Evolutionary conservation across 2,329 filamentous ascomycete species (phyloP), one percentile per base, ranked within the genome.

Genomic region (Colletotrichum camelliae): DNA sequence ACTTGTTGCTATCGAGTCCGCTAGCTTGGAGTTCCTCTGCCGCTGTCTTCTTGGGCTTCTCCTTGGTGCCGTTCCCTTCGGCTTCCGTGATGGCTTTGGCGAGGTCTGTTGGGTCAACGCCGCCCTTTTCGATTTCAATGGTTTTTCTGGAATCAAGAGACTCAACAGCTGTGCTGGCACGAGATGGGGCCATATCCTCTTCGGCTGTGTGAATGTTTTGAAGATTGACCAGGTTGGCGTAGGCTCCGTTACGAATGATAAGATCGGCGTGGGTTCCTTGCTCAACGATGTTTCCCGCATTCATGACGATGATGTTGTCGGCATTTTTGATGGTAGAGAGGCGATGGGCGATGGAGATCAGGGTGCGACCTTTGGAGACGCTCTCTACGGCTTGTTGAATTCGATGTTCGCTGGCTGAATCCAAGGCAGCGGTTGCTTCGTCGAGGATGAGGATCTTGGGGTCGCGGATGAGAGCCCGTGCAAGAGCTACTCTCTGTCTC

Each of bases 381-480:
- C 82, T 78, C 78, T 88, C 85, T 18, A 91, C 84, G 6, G 86
- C 87, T 37, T 80, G 81, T 78, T 91, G 88, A 58, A 93, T 91
- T 6, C 87, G 85, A 60, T 85, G 85, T 33, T 86, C 84, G 2
- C 84, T 79, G 37, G 77, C 80, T 2, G 83, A 82, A 39, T 87
- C 84, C 37, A 87, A 80, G 1, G 92, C 90, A 18, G 89, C 91
- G 0, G 93, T 94, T 1, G 92, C 92, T 82, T 94, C 93, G 77
- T 94, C 93, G 3, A 93, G 85, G 9, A 95, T 90, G 2, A 95
- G 84, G 60, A 94, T 92, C 5, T 87, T 86, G 2, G 93, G 91
- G 77, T 91, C 84, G 64, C 89, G 89, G 58, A 93, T 84, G 68
- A 93, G 91, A 55, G 89, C 90, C 24, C 92, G 87, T 1, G 92